These are phyloP conservation scores for Penicillium sp. DNA, from an alignment of 2,329 filamentous ascomycete genomes.

Conservation along the genomic window DNA sequence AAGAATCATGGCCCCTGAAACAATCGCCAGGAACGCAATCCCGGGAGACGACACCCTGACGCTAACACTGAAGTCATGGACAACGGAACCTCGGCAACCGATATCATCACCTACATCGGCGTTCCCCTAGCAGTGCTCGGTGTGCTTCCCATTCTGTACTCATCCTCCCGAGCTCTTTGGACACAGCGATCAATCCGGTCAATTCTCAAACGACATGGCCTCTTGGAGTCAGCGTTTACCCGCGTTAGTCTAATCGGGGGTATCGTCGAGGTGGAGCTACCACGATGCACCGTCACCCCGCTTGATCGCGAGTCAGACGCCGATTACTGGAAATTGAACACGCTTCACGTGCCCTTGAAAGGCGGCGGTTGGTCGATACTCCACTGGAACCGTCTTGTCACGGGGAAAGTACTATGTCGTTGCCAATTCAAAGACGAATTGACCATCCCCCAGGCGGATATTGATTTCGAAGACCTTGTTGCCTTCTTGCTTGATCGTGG, in stretches of 20 bases:
- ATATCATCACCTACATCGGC: slow-evolving; percentile 13
- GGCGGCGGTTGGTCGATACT: slow-evolving; percentile 11
- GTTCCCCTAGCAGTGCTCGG: slow-evolving; percentile 11
- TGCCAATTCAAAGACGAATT: slow-evolving; percentile 13
- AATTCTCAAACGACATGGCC: background rate
- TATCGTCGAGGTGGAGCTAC: slow-evolving; percentile 10
- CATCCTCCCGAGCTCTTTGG: slow-evolving; percentile 9
- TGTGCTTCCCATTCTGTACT: slow-evolving; percentile 9
- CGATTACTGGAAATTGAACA: slow-evolving; percentile 12
- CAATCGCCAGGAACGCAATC: background rate
- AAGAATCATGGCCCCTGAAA: slow-evolving; percentile 2
- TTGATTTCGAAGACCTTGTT: slow-evolving; percentile 10
- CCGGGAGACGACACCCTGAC: background rate
- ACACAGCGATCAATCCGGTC: slow-evolving; percentile 9
- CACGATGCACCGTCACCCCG: slow-evolving; percentile 5
- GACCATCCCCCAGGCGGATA: slow-evolving; percentile 8
- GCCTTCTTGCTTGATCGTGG: slow-evolving; percentile 13
- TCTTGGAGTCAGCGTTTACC: slow-evolving; percentile 6
- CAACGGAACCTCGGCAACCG: slow-evolving; percentile 3
- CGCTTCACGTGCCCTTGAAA: slow-evolving; percentile 2
- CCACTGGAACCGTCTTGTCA: slow-evolving; percentile 12
- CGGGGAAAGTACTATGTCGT: slow-evolving; percentile 8
- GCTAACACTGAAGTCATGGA: background rate
- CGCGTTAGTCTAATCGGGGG: slow-evolving; percentile 12
- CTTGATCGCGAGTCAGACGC: slow-evolving; percentile 9